Evolutionary conservation across 805 yeast species (phyloP).

Genomic region (Lipomyces kockii): DNA sequence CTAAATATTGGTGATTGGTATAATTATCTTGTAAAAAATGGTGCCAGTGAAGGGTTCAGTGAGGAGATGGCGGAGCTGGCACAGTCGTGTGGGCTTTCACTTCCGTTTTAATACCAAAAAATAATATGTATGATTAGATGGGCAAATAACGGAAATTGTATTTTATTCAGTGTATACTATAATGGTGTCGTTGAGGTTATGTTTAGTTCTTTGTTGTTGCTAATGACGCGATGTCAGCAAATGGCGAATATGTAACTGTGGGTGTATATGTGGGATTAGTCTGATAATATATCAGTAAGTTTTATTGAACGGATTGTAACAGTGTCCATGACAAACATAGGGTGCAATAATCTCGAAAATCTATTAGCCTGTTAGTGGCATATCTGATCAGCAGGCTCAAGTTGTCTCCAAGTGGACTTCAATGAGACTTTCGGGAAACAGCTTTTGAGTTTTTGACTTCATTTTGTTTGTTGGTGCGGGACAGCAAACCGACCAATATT

Average conservation of each 20-base stretch:
- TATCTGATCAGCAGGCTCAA: no score
- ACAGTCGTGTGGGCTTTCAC: conserved; percentile 18
- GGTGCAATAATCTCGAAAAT: no score
- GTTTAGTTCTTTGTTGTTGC: neutral
- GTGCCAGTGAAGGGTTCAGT: conserved; percentile 11
- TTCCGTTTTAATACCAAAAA: conserved; percentile 5
- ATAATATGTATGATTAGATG: neutral
- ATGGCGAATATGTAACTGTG: neutral
- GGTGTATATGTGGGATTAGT: neutral
- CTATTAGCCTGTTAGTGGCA: no score
- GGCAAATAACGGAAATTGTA: neutral
- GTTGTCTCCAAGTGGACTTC: no score
- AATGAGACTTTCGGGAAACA: no score
- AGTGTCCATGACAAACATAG: no score
- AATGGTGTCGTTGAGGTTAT: neutral
- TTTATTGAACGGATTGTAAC: no score
- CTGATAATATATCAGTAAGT: no score
- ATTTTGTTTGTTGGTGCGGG: no score
- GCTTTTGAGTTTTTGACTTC: no score
- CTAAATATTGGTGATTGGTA: conserved; percentile 49
- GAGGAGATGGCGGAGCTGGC: conserved; percentile 29
- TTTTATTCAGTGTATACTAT: neutral
- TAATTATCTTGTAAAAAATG: conserved; percentile 43
- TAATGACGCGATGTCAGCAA: neutral
- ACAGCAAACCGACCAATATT: no score